Evolutionary conservation across 345 rosid genomes (phyloP), one percentile per base, ranked within the genome.

Genomic region (Crucihimalaya himalaica): DNA sequence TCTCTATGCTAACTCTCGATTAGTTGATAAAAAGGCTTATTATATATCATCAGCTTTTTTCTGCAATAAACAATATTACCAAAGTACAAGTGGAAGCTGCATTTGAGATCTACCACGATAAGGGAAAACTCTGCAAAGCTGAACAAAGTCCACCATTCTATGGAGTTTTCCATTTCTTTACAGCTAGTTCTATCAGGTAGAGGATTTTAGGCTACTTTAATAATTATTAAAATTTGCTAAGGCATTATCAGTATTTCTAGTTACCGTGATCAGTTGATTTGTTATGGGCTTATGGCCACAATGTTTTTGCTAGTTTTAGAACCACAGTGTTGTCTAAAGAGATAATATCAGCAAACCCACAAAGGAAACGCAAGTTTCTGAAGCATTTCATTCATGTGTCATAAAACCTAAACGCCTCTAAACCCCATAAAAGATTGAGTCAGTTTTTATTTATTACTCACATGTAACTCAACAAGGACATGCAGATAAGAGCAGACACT

Each of bases 401-500:
- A 67, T 42, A 39, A 48, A 45, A 45, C 60, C 72, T 66, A 60
- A 25, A 39, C 31, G 14, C 9, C 10, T n/a, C 31, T 61, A 50
- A 54, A 56, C 25, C 51, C 31, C 58, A 25, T 18, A 27, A 16
- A 16, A 66, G n/a, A n/a, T 16, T 10, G 68, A 48, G 51, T 40
- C 34, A 43, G 20, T 31, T 50, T 39, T 20, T 5, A 40, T 35
- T 35, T 59, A 34, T 23, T 37, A 51, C 43, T 50, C 60, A n/a
- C 70, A 62, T 62, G 71, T 45, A 53, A 62, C 39, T 61, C 47
- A 76, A 76, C 51, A 69, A 71, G 19, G 68, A 59, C 63, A 77
- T 71, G 80, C 80, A 77, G 68, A 65, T 77, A 39, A 37, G 50
- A 77, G 31, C 63, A 51, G 66, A 48, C 73, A 71, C 72, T 71